A percentile compares a stretch with the other conserved stretches of the same genome.
These are phyloP conservation scores for Pezicula radicicola DNA, from an alignment of 2,329 filamentous ascomycete species.

Conservation along the genomic window DNA sequence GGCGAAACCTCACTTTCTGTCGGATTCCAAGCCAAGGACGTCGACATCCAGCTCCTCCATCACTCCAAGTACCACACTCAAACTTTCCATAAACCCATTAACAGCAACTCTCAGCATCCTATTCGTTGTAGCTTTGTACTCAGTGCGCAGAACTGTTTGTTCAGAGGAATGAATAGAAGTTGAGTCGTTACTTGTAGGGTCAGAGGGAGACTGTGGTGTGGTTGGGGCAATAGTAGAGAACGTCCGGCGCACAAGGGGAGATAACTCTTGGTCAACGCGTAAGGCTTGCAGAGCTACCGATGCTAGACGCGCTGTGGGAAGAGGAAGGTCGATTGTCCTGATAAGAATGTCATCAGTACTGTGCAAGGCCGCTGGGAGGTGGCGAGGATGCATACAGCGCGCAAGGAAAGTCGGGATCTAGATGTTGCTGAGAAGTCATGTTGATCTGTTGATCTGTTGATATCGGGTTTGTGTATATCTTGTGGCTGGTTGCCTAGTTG, in stretches of 20 bases:
- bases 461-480: background rate
- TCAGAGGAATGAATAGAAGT: conserved; percentile 26
- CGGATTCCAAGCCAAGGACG: conserved; percentile 52
- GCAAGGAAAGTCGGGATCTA: conserved; percentile 56
- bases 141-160: conserved; percentile 61
- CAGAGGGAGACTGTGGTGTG: conserved; percentile 10
- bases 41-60: conserved; percentile 91
- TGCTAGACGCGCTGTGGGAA: conserved; percentile 78
- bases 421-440: background rate
- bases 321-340: conserved; percentile 47
- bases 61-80: conserved; percentile 79
- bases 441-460: background rate
- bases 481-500: conserved; percentile 1
- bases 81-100: conserved; percentile 92
- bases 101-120: conserved; percentile 95
- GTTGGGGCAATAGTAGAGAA: conserved; percentile 52
- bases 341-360: background rate
- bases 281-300: conserved; percentile 72
- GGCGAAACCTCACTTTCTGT: conserved; percentile 19
- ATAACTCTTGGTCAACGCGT: conserved; percentile 85
- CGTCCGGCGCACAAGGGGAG: conserved; percentile 71
- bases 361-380: conserved; percentile 12
- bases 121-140: conserved; percentile 87
- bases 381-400: conserved; percentile 49
- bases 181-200: conserved; percentile 8